Base-by-base conservation (phyloP, 129 eudicot genomes). In the Flaveria trinervia region DNA sequence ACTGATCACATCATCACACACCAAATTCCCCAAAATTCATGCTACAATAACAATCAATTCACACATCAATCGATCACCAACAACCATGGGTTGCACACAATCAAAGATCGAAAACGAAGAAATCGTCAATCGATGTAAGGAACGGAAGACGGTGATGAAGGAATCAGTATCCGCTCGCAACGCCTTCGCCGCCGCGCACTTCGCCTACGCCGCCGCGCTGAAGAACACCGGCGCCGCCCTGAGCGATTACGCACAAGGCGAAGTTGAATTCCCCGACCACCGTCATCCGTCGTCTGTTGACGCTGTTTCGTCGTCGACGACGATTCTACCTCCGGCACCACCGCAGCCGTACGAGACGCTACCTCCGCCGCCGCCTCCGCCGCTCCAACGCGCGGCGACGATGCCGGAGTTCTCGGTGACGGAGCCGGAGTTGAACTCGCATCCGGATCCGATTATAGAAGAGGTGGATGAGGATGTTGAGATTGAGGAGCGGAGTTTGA, bases 181-280 rank as follows among this genome's bases (percentile, higher is more conserved):
- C 88, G 97, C 95, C 43, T 95, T 95, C 75, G 94, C 99, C 57
- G 96, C 97, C 11, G 99, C 97, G 0, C 97, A 95, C 79, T 95
- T 91, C 13, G 81, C 88, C 44, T 86, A 87, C 71, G 88, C 92
- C 33, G 85, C 91, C 84, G 87, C 97, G 2, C 67, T 95, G 44
- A 95, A 91, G 23, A 95, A 95, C 84, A 89, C 99, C 74, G 99
- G 99, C 68, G 99, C 97, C 16, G 99, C 99, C n/a, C 81, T 95
- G 59, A 95, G 99, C 30, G 99, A 91, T 59, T 95, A 84, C 48
- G 93, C 97, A 5, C 89, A 91, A 45, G 97, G 96, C 0, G 97
- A 95, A 73, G 90, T 87, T 26, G 72, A 81, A 1, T 74, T 75
- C 74, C 14, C 70, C 50, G 70, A 80, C 75, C 70, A 54, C 48